These are phyloP conservation scores for Suillus placidus DNA, from an alignment of 768 basidiomycete species.

Conservation along the genomic window DNA sequence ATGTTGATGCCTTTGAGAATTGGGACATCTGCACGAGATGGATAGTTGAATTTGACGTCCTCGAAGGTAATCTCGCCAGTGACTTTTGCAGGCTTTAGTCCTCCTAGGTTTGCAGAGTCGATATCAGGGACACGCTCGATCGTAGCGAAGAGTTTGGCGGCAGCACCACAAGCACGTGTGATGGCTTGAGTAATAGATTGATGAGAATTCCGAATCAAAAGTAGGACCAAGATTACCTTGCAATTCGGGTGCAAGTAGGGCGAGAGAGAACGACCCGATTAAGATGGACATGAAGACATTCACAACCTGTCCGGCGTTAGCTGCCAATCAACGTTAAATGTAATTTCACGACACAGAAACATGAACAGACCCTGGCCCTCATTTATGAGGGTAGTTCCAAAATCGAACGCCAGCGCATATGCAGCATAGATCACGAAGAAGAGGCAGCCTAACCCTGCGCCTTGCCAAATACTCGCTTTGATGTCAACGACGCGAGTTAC, in stretches of 20 bases:
- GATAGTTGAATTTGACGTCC: constrained; percentile 56
- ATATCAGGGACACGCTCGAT: constrained; percentile 60
- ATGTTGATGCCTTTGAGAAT: constrained; percentile 49
- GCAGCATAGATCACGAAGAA: constrained; percentile 51
- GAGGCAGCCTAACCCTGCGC: constrained; percentile 44
- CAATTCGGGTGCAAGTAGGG: constrained; percentile 54
- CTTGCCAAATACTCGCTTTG: constrained; percentile 38
- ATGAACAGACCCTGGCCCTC: constrained; percentile 26
- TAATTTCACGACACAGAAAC: neutral
- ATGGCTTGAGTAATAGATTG: constrained; percentile 34
- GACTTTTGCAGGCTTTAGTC: constrained; percentile 47
- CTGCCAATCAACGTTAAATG: constrained; percentile 17
- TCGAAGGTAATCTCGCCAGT: constrained; percentile 50
- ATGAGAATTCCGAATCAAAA: neutral
- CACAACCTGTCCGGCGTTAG: constrained; percentile 49
- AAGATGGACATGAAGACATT: constrained; percentile 54
- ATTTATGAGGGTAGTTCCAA: constrained; percentile 55
- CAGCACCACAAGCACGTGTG: constrained; percentile 52
- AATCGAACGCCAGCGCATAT: constrained; percentile 45
- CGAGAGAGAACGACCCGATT: constrained; percentile 61
- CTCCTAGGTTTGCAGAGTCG: constrained; percentile 48
- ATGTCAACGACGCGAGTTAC: constrained; percentile 37
- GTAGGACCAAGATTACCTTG: constrained; percentile 31
- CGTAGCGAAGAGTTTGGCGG: constrained; percentile 55
- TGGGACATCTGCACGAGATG: constrained; percentile 47